Conservation (phyloP, 1,284 basidiomycete species). For the Irpex sp. region DNA sequence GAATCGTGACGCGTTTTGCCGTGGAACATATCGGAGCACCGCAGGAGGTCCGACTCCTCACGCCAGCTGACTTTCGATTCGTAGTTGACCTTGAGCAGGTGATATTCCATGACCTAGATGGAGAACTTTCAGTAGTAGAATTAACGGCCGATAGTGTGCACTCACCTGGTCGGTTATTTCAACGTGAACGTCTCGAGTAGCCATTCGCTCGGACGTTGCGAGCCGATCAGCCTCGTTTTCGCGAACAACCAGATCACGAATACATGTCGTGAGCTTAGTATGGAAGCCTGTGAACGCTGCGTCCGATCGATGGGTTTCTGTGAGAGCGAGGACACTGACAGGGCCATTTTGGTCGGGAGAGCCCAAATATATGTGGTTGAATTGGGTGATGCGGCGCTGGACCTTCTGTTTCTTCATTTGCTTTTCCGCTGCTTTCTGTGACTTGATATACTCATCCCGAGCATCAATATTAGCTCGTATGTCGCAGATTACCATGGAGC, state of each 20-base stretch:
- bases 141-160: neutral
- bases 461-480: neutral
- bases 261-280: neutral
- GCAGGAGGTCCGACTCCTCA: conserved; percentile 26
- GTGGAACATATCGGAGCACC: conserved; percentile 33
- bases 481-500: neutral
- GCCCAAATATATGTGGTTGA: neutral
- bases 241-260: neutral
- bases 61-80: conserved; percentile 37
- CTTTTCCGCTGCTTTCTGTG: neutral
- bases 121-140: neutral
- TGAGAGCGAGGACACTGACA: neutral
- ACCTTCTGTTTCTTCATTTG: neutral
- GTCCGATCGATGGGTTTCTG: neutral
- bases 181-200: neutral
- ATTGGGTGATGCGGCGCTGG: neutral
- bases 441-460: neutral
- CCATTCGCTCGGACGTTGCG: no score
- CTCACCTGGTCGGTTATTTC: neutral
- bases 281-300: neutral
- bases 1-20: conserved; percentile 30
- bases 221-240: neutral
- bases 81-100: conserved; percentile 30
- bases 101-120: conserved; percentile 18
- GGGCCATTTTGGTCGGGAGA: neutral